phyloP scores from a whole-genome alignment of 352 stramenopile species.

The Peronospora belbahrii region DNA sequence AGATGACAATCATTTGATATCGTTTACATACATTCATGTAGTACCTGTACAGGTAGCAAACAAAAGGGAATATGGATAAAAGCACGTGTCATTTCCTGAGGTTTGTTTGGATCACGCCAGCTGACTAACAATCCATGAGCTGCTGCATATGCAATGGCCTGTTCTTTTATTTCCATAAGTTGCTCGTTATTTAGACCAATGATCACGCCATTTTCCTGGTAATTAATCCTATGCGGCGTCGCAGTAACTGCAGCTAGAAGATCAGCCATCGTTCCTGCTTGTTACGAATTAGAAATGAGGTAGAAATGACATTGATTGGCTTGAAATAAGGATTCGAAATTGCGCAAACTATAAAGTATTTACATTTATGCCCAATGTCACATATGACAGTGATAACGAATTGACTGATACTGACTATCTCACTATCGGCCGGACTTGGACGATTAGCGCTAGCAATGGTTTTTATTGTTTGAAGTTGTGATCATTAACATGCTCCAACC shows the following conservation, averaged over 20 bases:
- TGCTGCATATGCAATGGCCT: conserved; percentile 65
- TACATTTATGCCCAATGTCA: no score
- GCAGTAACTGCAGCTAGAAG: conserved; percentile 34
- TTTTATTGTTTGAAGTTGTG: no score
- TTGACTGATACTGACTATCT: no score
- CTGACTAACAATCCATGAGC: conserved; percentile 68
- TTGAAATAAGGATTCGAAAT: no score
- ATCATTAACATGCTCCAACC: no score
- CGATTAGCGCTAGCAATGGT: no score
- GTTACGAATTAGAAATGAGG: background rate
- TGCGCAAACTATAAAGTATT: no score
- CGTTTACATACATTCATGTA: background rate
- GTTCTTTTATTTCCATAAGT: conserved; percentile 48
- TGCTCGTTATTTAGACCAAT: conserved; percentile 37
- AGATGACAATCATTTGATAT: background rate
- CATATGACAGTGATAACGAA: no score
- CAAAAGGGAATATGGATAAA: conserved; percentile 79
- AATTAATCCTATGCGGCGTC: conserved; percentile 8
- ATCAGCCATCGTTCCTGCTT: conserved; percentile 34
- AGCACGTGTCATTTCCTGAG: conserved; percentile 24
- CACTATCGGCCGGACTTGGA: no score
- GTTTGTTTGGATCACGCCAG: conserved; percentile 31
- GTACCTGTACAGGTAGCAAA: conserved; percentile 56
- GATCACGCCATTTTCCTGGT: conserved; percentile 24
- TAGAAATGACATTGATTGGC: no score